Evolutionary conservation across 257 asterid species (phyloP), one percentile per base, ranked within the genome.

Genomic region (Ajuga chamaepitys): DNA sequence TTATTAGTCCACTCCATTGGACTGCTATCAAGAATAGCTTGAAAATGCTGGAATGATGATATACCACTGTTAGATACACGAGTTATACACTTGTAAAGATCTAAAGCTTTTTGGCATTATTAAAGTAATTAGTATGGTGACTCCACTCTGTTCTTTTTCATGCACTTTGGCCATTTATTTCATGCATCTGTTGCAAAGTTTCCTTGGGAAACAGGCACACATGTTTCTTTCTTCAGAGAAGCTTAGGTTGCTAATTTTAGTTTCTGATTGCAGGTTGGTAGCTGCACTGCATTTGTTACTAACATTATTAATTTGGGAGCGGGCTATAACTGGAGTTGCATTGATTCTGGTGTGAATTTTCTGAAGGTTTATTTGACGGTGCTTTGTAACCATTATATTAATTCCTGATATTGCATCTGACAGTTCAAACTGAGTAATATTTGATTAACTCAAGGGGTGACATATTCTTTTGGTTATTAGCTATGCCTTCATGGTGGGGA

Each of bases 401-500:
- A 4, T 5, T 62, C 44, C 48, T 10, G 22, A 37, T 53, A 24
- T 71, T 62, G 47, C 14, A 37, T 40, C 61, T 30, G 70, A 62
- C 34, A 3, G 11, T 44, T 35, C 46, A 53, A 8, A 53, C 58
- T 48, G 66, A 64, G 67, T 32, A 54, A 28, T 40, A 9, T 58
- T 16, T 60, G 37, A 72, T 62, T 45, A 54, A 38, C 64, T 60
- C 45, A 16, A 70, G 70, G 75, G 55, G 68, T 51, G 72, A 40
- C 44, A 18, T 67, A 28, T 59, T 28, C 26, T 60, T 32, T 52
- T 38, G 47, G 41, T 70, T 35, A 40, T 45, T 50, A 72, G 72
- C 20, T 52, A 84, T 84, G 89, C 71, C 50, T 54, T 54, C 79
- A 40, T 79, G 89, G 84, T 84, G 83, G 89, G 59, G 76, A 56